Evolutionary conservation across 192 early-diverging fungal species (phyloP), one percentile per base, ranked within the genome.

Genomic region (Backusella morwellensis): DNA sequence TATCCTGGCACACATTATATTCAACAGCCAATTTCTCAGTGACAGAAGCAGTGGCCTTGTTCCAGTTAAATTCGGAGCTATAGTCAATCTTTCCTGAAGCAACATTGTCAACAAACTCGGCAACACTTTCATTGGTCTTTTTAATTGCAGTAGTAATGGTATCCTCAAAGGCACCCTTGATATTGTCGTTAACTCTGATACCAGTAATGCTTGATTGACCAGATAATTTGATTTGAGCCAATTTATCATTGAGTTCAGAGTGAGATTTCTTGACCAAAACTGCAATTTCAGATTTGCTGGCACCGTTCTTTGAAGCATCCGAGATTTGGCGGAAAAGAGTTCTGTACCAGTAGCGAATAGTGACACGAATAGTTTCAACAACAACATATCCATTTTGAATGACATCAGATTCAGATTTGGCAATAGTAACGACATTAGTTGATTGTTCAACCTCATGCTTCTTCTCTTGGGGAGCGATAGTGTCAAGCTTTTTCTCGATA

Each of bases 311-410:
- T 3, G 42, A 42, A 6, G 68, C 67, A 3, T 68, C 41, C 4
- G 73, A 40, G 6, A 70, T 41, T 32, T 34, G 21, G 4, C 26
- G 32, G 19, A 35, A 26, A 21, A 66, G 38, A 32, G 70, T 35
- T 72, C 42, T 59, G 29, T 70, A 29, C 75, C 75, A 77, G 26
- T 70, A 54, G 29, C 29, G 68, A 8, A 77, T 68, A 19, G 44
- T 77, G 4, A 63, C 50, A 36, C 72, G 70, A 42, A 77, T 23
- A 23, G 47, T 68, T 14, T 71, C 70, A 41, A 52, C 68, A 3
- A 35, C 47, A 23, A 77, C 44, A 42, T 70, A 11, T 2, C 23
- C 41, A 68, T 63, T 63, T 63, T 63, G 11, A 26, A 63, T 63
- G n/a, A 63, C 56, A 29, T 63, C 56, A 63, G 56, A 26, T 63